Base-by-base conservation (phyloP, 495 filamentous ascomycete genomes). In the Trichocladium antarcticum region DNA sequence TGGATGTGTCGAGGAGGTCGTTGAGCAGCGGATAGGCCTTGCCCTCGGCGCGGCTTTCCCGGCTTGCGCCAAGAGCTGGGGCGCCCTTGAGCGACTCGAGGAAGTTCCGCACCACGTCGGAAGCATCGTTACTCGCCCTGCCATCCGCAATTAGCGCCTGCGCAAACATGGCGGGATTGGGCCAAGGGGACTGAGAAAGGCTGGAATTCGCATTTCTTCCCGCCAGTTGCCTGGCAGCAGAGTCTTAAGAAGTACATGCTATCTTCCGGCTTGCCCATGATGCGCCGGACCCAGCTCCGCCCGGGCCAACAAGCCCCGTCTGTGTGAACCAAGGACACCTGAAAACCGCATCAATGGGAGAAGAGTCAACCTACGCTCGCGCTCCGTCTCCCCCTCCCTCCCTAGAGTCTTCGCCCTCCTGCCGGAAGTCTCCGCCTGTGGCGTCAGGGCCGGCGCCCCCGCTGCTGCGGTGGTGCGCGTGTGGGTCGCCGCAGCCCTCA, bases 321-420 rank as follows among this genome's bases (percentile, higher is more conserved):
- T 47, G 21, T 16, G 40, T 15, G 19, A 24, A 35, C 28, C 29
- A 48, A 57, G 57, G 56, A n/a, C 61, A 64, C 43, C 38, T 45
- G 54, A 54, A 52, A 57, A 32, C 53, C 57, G 67, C 57, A 43
- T 45, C 37, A 42, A 44, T 27, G 56, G 58, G 57, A 60, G 27
- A 70, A 68, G 71, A 65, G 72, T 72, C 68, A 97, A 27, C 92
- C 92, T 97, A 98, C 92, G 90, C 89, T 94, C 89, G 78, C 69
- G 85, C 93, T 53, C 93, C 92, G 68, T 96, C 90, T 48, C 86
- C 89, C 60, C 93, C 93, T 45, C 89, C 92, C 59, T 94, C 87
- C 65, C 92, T 74, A 22, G 87, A 78, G 51, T 80, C 80, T 65
- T 85, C 80, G 48, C 93, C 93, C 61, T 97, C 92, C 59, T 92